phyloP scores from a whole-genome alignment of 2,329 filamentous ascomycete species.

The Fusarium equiseti region DNA sequence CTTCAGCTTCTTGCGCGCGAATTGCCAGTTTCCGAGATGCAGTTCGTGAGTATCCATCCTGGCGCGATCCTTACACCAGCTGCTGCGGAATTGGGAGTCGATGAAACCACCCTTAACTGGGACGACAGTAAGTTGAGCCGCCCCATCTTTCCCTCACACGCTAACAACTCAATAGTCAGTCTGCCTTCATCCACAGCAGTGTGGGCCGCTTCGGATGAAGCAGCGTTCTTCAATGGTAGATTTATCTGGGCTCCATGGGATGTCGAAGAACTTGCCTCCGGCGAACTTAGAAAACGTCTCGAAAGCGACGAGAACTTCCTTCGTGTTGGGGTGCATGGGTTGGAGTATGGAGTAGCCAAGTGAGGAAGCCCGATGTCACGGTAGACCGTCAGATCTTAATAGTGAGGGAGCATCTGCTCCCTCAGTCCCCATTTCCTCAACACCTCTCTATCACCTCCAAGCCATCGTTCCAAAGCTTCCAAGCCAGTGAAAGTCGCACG shows the following conservation, averaged over 20 bases:
- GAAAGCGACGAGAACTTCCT: background rate
- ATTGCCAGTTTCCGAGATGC: rapidly evolving
- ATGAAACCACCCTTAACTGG: background rate
- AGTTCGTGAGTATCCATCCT: background rate
- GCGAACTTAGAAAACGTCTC: background rate
- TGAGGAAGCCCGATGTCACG: background rate
- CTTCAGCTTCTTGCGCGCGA: background rate
- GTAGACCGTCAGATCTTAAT: background rate
- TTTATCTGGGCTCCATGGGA: conserved; percentile 13
- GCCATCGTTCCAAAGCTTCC: background rate
- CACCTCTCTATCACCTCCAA: background rate
- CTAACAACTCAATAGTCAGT: background rate
- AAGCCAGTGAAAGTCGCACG: background rate
- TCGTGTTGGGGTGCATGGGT: conserved; percentile 1
- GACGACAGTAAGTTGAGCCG: background rate
- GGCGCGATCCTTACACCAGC: background rate
- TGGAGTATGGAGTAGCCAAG: background rate
- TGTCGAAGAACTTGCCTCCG: conserved; percentile 10
- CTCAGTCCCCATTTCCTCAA: background rate
- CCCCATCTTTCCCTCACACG: rapidly evolving
- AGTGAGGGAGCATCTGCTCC: rapidly evolving
- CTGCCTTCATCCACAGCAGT: background rate
- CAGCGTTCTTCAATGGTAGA: background rate
- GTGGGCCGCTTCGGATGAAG: conserved; percentile 1
- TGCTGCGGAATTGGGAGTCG: background rate